Conservation (phyloP, 2,329 filamentous ascomycete genomes). For the Amesomyces nigricolor region DNA sequence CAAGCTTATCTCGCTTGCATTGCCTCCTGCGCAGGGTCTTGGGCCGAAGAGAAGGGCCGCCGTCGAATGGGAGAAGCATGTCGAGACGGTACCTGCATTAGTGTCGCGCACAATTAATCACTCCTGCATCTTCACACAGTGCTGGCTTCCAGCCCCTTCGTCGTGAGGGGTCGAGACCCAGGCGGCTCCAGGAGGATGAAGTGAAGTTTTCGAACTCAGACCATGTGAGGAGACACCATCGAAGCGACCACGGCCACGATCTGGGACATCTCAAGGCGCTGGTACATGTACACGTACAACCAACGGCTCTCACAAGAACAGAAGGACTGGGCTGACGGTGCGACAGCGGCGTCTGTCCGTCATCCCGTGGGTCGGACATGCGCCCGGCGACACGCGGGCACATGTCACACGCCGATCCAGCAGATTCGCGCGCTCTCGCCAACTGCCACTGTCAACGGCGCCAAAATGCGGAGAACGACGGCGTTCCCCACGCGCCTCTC, state of each 20-base stretch:
- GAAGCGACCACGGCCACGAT: no score
- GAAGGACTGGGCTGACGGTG: no score
- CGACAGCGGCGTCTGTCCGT: no score
- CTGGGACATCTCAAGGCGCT: no score
- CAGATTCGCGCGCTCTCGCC: no score
- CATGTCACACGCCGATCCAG: no score
- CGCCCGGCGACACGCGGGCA: no score
- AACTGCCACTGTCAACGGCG: not conserved
- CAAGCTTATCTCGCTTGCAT: constrained; percentile 16
- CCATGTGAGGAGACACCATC: not conserved
- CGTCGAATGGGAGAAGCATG: constrained; percentile 4
- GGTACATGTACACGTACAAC: no score
- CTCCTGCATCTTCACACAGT: constrained; percentile 7
- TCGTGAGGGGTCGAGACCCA: not conserved
- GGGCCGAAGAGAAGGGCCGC: not conserved
- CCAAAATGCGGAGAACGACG: not conserved
- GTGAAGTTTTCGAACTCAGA: not conserved
- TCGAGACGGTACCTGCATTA: constrained; percentile 16
- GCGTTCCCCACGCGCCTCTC: not conserved
- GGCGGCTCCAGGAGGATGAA: not conserved
- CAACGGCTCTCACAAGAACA: no score
- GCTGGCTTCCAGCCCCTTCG: not conserved
- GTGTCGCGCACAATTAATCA: constrained; percentile 1
- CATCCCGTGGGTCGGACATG: no score
- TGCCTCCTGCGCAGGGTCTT: not conserved